Conservation (phyloP, 805 yeast species). For the Groenewaldozyma tartarivorans region DNA sequence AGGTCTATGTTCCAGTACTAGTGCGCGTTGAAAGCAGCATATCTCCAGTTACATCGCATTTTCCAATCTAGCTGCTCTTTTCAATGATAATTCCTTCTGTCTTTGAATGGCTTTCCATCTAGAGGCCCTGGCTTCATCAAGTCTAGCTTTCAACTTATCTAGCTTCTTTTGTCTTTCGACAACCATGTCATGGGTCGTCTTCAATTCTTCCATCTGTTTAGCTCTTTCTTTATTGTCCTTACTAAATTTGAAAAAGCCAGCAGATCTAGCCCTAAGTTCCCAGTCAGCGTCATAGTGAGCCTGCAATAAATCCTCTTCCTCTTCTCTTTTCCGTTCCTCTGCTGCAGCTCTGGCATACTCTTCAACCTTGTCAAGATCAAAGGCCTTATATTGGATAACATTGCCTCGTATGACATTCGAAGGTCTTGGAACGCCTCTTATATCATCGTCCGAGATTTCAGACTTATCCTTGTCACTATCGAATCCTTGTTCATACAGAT, state of each 20-base stretch:
- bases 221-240: constrained; percentile 9
- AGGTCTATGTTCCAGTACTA: too few relatives aligned
- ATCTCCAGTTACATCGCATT: too few relatives aligned
- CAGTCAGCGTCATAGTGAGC: constrained; percentile 17
- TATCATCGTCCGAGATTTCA: too few relatives aligned
- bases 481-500: not conserved
- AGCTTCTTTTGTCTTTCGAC: not conserved
- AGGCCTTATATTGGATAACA: constrained; percentile 16
- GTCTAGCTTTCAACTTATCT: not conserved
- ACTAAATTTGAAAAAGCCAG: constrained; percentile 18
- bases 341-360: not conserved
- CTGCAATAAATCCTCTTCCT: too few relatives aligned
- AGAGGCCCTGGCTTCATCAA: not conserved
- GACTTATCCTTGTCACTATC: not conserved
- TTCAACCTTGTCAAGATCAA: constrained; percentile 2
- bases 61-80: not conserved
- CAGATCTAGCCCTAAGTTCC: constrained; percentile 19
- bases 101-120: not conserved
- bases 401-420: constrained; percentile 14
- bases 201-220: constrained; percentile 14
- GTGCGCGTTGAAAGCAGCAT: too few relatives aligned
- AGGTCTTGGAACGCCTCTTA: constrained; percentile 7
- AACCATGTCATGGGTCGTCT: constrained; percentile 1
- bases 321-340: not conserved
- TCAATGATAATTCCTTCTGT: not conserved